Percentiles rank a stretch among this genome's conserved stretches.
These are phyloP conservation scores for Penicillium concentricum DNA, from an alignment of 2,329 filamentous ascomycete genomes.

Conservation along the genomic window DNA sequence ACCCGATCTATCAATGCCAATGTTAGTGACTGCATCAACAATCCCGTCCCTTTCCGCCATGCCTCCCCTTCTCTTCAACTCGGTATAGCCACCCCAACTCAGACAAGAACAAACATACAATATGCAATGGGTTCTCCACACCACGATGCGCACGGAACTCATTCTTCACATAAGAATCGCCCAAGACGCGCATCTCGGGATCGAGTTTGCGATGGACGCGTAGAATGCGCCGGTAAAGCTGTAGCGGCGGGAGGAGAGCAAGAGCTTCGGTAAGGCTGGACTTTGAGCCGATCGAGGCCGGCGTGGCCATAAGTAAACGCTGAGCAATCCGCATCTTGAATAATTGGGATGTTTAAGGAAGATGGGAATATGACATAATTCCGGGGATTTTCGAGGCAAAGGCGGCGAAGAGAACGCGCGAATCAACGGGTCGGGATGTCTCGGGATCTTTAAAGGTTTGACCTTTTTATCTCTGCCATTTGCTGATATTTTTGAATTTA, in stretches of 20 bases:
- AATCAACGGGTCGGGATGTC: constrained; percentile 16
- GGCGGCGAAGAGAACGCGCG: constrained; percentile 22
- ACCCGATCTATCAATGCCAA: constrained; percentile 68
- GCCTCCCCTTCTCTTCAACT: background rate
- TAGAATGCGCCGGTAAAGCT: constrained; percentile 82
- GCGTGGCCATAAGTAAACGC: constrained; percentile 42
- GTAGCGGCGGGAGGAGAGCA: constrained; percentile 81
- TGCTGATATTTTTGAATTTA: background rate
- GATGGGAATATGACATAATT: constrained; percentile 25
- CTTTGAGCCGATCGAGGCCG: constrained; percentile 40
- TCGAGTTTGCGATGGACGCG: constrained; percentile 80
- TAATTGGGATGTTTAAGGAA: background rate
- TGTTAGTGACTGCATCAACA: constrained; percentile 1
- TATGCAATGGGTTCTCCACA: constrained; percentile 86
- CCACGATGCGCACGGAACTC: constrained; percentile 84
- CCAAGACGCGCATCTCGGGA: constrained; percentile 71
- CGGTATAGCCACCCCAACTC: background rate
- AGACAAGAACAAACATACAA: constrained; percentile 59
- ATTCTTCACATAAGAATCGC: constrained; percentile 88
- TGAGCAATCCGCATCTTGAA: constrained; percentile 35
- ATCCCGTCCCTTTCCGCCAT: background rate
- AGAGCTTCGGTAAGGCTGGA: constrained; percentile 49
- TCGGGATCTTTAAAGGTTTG: constrained; percentile 1
- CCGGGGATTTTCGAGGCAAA: constrained; percentile 15
- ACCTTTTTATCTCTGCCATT: background rate